Percentiles rank a stretch among this genome's conserved stretches.
These are phyloP conservation scores for Dactylellina haptotyla DNA, from an alignment of 2,329 filamentous ascomycete species.

Conservation along the genomic window DNA sequence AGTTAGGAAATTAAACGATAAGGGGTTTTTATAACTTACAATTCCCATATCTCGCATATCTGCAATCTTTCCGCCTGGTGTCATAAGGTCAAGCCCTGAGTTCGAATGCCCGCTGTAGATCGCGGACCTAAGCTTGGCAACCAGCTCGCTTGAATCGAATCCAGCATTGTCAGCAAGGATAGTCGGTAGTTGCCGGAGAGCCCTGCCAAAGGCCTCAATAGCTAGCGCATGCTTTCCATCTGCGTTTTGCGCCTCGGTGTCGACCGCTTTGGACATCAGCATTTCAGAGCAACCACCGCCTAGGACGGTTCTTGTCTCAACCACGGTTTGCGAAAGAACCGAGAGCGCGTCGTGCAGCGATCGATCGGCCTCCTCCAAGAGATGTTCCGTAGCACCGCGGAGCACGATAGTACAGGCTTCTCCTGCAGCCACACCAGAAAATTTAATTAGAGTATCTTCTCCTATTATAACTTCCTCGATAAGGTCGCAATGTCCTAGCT, in stretches of 20 bases:
- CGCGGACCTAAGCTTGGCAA: constrained; percentile 88
- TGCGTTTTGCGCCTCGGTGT: constrained; percentile 89
- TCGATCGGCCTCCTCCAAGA: constrained; percentile 95
- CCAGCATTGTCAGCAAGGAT: constrained; percentile 98
- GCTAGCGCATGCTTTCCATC: constrained; percentile 97
- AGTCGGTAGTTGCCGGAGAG: constrained; percentile 90
- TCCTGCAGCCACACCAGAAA: constrained; percentile 93
- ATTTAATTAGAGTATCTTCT: constrained; percentile 96
- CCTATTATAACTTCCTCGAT: constrained; percentile 99
- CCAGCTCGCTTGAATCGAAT: constrained; percentile 92
- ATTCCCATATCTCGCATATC: constrained; percentile 97
- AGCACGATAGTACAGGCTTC: constrained; percentile 96
- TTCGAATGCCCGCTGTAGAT: constrained; percentile 95
- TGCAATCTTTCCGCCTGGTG: constrained; percentile 87
- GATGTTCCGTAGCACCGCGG: constrained; percentile 93
- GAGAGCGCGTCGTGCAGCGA: constrained; percentile 95
- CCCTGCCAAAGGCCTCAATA: constrained; percentile 86
- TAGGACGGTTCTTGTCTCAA: constrained; percentile 90
- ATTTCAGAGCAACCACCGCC: constrained; percentile 98
- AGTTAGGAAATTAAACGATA: neutral
- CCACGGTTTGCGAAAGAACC: constrained; percentile 94
- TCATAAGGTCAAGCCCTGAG: constrained; percentile 87
- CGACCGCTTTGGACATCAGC: constrained; percentile 98
- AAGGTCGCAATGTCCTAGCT: constrained; percentile 91
- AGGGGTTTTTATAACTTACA: constrained; percentile 46